Percentiles rank a stretch among this genome's conserved stretches.
Conservation (phyloP, 257 asterid genomes). For the Galeopsis tetrahit region DNA sequence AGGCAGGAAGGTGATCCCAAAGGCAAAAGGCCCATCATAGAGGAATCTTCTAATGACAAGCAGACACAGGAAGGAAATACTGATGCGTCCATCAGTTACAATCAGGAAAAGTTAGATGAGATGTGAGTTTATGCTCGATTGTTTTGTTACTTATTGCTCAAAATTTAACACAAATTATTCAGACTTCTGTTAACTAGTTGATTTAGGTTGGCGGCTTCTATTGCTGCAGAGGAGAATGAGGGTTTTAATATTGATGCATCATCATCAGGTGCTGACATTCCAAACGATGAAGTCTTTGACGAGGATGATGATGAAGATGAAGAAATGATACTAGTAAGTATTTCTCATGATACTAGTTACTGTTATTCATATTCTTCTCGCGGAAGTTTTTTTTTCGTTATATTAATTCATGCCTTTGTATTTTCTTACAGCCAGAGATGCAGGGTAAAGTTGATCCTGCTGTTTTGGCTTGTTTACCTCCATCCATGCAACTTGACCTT, state of each 20-base stretch:
- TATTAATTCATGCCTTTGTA: not conserved
- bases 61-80: slow-evolving; percentile 36
- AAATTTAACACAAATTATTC: slow-evolving; percentile 31
- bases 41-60: slow-evolving; percentile 34
- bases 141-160: slow-evolving; percentile 5
- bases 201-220: slow-evolving; percentile 97
- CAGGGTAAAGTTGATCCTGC: slow-evolving; percentile 94
- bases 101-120: slow-evolving; percentile 71
- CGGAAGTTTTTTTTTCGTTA: not conserved
- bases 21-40: slow-evolving; percentile 53
- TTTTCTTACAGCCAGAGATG: slow-evolving; percentile 73
- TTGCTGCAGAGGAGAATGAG: slow-evolving; percentile 83
- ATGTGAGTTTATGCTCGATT: slow-evolving; percentile 54
- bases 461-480: slow-evolving; percentile 90
- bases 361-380: slow-evolving; percentile 6
- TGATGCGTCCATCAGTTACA: slow-evolving; percentile 34
- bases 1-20: slow-evolving; percentile 57
- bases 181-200: slow-evolving; percentile 49
- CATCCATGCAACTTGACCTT: slow-evolving; percentile 99
- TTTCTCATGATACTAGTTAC: slow-evolving; percentile 22
- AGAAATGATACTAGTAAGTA: slow-evolving; percentile 87
- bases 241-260: slow-evolving; percentile 59
- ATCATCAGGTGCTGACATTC: slow-evolving; percentile 57
- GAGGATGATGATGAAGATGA: slow-evolving; percentile 75
- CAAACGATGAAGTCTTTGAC: slow-evolving; percentile 42